Evolutionary conservation across 2,329 filamentous ascomycete species (phyloP).

Genomic region (Cordyceps pruinosa): DNA sequence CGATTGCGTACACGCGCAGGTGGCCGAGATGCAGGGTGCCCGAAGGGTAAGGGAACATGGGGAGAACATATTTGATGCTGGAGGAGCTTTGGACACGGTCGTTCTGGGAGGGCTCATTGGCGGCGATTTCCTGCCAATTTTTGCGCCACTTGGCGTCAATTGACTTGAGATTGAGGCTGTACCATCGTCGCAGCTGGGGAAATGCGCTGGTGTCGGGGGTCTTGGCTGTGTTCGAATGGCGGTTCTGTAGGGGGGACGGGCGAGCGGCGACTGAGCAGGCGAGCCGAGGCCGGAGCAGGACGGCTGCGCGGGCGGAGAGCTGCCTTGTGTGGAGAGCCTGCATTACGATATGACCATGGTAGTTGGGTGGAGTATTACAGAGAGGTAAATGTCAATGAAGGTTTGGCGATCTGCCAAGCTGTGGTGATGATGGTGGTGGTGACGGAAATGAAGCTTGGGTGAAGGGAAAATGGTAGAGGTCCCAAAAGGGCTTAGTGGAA

Average conservation of each 20-base stretch:
- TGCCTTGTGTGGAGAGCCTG: background rate
- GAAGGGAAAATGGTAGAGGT: background rate
- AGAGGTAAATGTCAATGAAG: background rate
- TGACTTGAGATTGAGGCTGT: constrained; percentile 40
- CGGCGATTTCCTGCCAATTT: constrained; percentile 14
- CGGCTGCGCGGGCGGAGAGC: background rate
- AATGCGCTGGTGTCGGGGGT: background rate
- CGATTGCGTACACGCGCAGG: constrained; percentile 82
- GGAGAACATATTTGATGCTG: constrained; percentile 60
- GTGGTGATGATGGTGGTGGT: background rate
- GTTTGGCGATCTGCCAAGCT: background rate
- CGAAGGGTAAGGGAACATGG: constrained; percentile 93
- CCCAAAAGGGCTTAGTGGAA: background rate
- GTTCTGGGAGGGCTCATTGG: constrained; percentile 16
- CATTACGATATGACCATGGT: constrained; percentile 2
- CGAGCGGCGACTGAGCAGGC: background rate
- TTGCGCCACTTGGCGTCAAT: constrained; percentile 26
- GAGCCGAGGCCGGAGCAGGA: background rate
- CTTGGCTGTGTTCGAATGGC: background rate
- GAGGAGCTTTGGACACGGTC: constrained; percentile 8
- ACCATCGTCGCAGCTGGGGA: constrained; percentile 22
- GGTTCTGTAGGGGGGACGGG: background rate
- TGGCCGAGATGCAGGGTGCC: constrained; percentile 82
- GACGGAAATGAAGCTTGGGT: background rate
- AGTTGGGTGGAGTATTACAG: background rate